A percentile compares a stretch with the other conserved stretches of the same genome.
These are phyloP conservation scores for Aspergillus pseudoglaucus DNA, from an alignment of 2,329 filamentous ascomycete species.

Conservation along the genomic window DNA sequence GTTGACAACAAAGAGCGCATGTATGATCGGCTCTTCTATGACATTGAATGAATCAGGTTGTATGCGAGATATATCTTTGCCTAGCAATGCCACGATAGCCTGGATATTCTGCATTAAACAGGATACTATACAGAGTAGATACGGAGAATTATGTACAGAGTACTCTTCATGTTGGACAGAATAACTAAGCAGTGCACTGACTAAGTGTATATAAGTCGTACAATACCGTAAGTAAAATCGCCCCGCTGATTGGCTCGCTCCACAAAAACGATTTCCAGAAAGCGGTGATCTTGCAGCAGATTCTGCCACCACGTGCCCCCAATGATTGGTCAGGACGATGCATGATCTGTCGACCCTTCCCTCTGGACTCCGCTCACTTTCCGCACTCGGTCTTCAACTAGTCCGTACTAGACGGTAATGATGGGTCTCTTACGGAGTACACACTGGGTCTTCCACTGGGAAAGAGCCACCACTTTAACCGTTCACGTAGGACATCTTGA, in stretches of 20 bases:
- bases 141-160: too few species aligned
- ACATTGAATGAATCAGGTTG: not conserved
- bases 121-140: not conserved
- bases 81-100: not conserved
- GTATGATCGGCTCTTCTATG: not conserved
- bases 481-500: not conserved
- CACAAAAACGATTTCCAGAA: not conserved
- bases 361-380: not conserved
- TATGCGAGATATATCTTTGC: not conserved
- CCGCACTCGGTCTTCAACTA: not conserved
- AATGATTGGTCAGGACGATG: slow-evolving; percentile 1
- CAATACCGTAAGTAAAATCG: not conserved
- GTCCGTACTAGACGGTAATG: not conserved
- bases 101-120: not conserved
- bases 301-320: slow-evolving; percentile 5
- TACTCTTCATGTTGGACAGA: too few species aligned
- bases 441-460: not conserved
- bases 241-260: not conserved
- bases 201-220: not conserved
- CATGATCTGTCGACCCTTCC: not conserved
- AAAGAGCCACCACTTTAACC: not conserved
- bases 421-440: not conserved
- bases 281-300: not conserved
- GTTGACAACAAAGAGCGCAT: not conserved
- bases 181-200: not conserved